Base-by-base conservation (phyloP, 495 filamentous ascomycete species). In the Podospora bellae-mahoneyi region DNA sequence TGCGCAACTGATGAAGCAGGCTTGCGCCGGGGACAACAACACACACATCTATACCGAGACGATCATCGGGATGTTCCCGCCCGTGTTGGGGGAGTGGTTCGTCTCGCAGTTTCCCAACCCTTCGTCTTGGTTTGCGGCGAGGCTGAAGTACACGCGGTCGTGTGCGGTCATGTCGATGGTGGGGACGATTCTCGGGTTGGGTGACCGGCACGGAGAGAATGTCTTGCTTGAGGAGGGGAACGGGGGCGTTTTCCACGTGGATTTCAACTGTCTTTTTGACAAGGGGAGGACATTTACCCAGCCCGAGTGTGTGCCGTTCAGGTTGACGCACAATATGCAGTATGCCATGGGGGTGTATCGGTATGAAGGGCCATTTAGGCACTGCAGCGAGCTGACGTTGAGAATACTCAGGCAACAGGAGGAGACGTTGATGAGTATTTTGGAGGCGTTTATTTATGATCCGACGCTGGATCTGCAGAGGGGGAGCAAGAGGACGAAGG, bases 231-330 rank as follows among this genome's bases (percentile, higher is more conserved):
- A 98, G 77, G 92, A 97, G 84, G 89, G 90, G 48, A 96, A 93
- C 69, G 95, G 96, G 59, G 96, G 96, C 65, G 88, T 96, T 27
- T 88, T 98, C 74, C 95, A 99, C 79, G 95, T 99, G 62, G 95
- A 99, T 80, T 99, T 99, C 85, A 99, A 99, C 80, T 99, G 95
- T 79, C 90, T 99, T 23, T 99, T 99, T 78, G 96, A 99, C 83
- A 99, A 98, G 81, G 95, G 96, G 10, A 86, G 94, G 68, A 97
- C 93, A 0, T 98, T 99, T 73, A 91, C 92, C 67, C 94, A 94
- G 81, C 94, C 95, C 0, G 95, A 99, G 76, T 82, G 90, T 60
- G 95, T 99, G 18, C 95, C 95, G n/a, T 99, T 99, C 84, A 92
- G 95, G 20, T 84, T 99, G 55, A 99, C 95, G 9, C 93, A 97